phyloP scores from a whole-genome alignment of 1,284 basidiomycete genomes.

The Puccinia hordei region DNA sequence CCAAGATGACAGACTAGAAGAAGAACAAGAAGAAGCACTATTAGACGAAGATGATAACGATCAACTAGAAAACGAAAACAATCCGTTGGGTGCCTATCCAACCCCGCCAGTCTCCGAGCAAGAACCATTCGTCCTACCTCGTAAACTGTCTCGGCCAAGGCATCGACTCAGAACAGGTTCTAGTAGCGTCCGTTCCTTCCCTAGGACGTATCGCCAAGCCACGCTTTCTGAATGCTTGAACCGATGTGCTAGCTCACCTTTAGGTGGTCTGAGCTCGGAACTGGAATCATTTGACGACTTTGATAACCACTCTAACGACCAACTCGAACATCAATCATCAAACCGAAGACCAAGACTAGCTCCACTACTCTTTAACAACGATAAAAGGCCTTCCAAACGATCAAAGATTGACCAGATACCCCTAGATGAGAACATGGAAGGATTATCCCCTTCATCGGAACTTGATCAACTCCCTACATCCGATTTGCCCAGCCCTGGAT shows the following conservation, averaged over 20 bases:
- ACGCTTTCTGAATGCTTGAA: conserved; percentile 22
- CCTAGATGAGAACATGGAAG: neutral
- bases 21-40: no score
- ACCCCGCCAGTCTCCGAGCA: conserved; percentile 12
- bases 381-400: neutral
- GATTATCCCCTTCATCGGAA: neutral
- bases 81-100: conserved; percentile 2
- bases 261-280: neutral
- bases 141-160: neutral
- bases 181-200: neutral
- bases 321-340: neutral
- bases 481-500: neutral
- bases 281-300: neutral
- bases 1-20: neutral
- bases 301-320: neutral
- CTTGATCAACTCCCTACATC: neutral
- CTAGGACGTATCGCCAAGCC: conserved; percentile 17
- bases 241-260: conserved; percentile 8
- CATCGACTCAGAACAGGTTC: conserved; percentile 16
- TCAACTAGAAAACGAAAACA: neutral
- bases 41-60: neutral
- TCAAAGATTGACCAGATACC: neutral
- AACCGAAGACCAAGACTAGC: conserved; percentile 8
- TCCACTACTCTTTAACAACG: neutral
- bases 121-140: neutral